Base-by-base conservation (phyloP, 345 rosid species). In the Populus pruinosa region DNA sequence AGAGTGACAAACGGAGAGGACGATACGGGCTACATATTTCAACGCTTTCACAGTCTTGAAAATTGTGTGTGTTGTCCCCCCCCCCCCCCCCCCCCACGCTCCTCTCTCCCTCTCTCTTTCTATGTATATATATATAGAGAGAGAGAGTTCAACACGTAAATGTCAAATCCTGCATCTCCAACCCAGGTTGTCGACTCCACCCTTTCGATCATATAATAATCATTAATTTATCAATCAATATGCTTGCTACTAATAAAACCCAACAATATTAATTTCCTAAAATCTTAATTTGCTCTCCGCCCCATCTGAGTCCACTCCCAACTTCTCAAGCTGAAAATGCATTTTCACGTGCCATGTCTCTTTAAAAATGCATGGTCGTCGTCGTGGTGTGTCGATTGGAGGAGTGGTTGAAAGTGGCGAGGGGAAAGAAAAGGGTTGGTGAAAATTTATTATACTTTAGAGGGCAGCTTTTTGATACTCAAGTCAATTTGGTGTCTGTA, bases 1-100 rank as follows among this genome's bases (percentile, higher is more conserved):
- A 86, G 91, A 87, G 89, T 88, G 94, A 90, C 93, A 90, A 90
- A 90, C 83, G 94, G 94, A 91, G 93, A 89, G 87, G 93, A 89
- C 96, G 92, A 90, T 85, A 83, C 92, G 77, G 83, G 96, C 89
- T 91, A 73, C 93, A 87, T 85, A 85, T 90, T 90, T 90, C 91
- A 88, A 91, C 86, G 89, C 87, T 79, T 84, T 81, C 38, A 80
- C 84, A 85, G 86, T 83, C 84, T 89, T 80, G 94, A 89, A 85
- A 91, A 81, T 88, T 89, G 96, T 83, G 93, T 85, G 77, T 67
- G 49, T 76, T n/a, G n/a, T n/a, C n/a, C n/a, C n/a, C n/a, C n/a
- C n/a, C n/a, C n/a, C n/a, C n/a, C n/a, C n/a, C n/a, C n/a, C n/a
- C n/a, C n/a, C n/a, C n/a, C n/a, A n/a, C n/a, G n/a, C n/a, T n/a